Conservation (phyloP, 1,284 basidiomycete genomes). For the Ustilago sp. region DNA sequence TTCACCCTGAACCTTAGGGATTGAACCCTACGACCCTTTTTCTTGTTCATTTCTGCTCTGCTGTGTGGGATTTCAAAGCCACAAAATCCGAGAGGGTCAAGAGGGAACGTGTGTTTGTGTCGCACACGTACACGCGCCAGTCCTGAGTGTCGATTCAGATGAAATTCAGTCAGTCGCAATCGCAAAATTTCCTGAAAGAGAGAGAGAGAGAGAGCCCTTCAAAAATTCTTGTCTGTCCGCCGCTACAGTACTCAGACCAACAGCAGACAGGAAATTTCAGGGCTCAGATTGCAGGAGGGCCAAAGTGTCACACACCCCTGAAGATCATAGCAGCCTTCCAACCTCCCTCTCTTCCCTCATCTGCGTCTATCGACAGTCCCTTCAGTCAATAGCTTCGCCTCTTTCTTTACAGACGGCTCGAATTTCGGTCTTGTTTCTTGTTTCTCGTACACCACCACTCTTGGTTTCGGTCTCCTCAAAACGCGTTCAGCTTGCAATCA, state of each 20-base stretch:
- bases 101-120: constrained; percentile 5
- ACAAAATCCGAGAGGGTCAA: constrained; percentile 7
- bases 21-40: background rate
- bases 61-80: constrained; percentile 24
- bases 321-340: background rate
- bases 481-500: constrained; percentile 8
- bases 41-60: background rate
- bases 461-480: constrained; percentile 14
- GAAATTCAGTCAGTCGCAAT: constrained; percentile 6
- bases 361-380: constrained; percentile 23
- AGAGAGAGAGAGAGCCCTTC: background rate
- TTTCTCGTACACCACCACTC: constrained; percentile 35
- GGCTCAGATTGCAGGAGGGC: constrained; percentile 1
- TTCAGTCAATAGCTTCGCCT: constrained; percentile 14
- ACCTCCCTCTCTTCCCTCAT: constrained; percentile 17
- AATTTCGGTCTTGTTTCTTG: constrained; percentile 1
- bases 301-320: background rate
- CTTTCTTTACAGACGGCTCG: too few species aligned
- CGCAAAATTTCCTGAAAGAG: constrained; percentile 18
- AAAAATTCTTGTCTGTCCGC: constrained; percentile 9
- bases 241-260: too few species aligned
- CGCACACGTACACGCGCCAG: background rate
- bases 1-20: background rate
- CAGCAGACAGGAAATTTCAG: background rate
- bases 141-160: constrained; percentile 1